A percentile compares a stretch with the other conserved stretches of the same genome.
These are phyloP conservation scores for Vaccinium vitisidaea DNA, from an alignment of 148 eudicot genomes.

Conservation along the genomic window DNA sequence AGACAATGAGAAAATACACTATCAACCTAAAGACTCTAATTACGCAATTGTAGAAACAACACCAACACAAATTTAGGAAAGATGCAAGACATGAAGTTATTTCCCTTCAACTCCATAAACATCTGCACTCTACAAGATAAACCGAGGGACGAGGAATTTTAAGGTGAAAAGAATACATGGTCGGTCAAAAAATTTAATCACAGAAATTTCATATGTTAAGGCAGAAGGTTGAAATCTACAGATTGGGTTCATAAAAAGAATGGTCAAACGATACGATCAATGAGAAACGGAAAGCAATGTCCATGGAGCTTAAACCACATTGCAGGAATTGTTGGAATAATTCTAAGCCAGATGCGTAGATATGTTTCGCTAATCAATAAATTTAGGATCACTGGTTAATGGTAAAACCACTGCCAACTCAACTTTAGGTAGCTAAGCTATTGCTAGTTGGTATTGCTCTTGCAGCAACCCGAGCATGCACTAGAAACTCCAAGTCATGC, in stretches of 20 bases:
- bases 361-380: background rate
- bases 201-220: background rate
- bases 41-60: background rate
- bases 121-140: slow-evolving; percentile 1
- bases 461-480: background rate
- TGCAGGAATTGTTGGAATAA: background rate
- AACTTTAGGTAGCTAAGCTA: background rate
- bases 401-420: background rate
- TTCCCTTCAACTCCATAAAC: background rate
- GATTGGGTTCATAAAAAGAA: background rate
- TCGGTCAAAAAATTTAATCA: background rate
- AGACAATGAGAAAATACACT: background rate
- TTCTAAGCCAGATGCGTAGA: background rate
- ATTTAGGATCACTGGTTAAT: background rate
- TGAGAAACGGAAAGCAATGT: background rate
- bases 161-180: background rate
- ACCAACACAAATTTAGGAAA: background rate
- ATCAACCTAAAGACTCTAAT: background rate
- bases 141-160: background rate
- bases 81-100: background rate
- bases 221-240: background rate
- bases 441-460: too few relatives aligned
- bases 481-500: background rate
- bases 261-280: background rate
- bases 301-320: background rate